phyloP scores from a whole-genome alignment of 192 early-diverging fungal genomes.

The Geranomyces variabilis region DNA sequence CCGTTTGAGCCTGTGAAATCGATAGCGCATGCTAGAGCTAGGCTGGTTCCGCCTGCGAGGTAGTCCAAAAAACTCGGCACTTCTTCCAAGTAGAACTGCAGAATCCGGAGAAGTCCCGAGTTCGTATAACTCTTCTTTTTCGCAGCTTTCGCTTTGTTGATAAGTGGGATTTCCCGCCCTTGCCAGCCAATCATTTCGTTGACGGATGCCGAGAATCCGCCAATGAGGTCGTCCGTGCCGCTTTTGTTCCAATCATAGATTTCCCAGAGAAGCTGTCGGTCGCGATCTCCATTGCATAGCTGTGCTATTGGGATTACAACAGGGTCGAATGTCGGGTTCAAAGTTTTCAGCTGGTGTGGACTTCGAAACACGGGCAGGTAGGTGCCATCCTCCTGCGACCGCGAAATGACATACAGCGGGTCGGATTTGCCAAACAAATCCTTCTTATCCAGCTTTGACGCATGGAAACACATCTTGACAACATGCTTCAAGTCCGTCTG shows the following conservation, averaged over 20 bases:
- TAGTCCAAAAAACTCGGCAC: conserved; percentile 55
- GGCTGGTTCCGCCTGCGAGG: conserved; percentile 49
- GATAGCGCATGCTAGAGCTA: conserved; percentile 53
- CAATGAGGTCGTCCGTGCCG: conserved; percentile 20
- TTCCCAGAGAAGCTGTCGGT: conserved; percentile 26
- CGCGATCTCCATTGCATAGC: conserved; percentile 26
- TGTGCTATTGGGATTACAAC: conserved; percentile 2
- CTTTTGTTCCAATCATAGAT: conserved; percentile 20
- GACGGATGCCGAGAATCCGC: conserved; percentile 18
- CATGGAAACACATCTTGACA: conserved; percentile 35
- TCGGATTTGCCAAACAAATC: conserved; percentile 43
- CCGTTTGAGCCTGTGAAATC: conserved; percentile 64
- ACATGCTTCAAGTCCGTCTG: conserved; percentile 36
- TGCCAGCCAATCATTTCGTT: conserved; percentile 1
- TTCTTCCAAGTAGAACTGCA: conserved; percentile 32
- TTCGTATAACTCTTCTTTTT: conserved; percentile 35
- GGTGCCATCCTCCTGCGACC: conserved; percentile 22
- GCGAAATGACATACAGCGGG: conserved; percentile 17
- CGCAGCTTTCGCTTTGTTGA: conserved; percentile 2
- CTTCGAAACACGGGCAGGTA: conserved; percentile 43
- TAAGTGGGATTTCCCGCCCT: conserved; percentile 39
- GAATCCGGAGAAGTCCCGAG: conserved; percentile 19
- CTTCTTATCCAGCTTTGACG: conserved; percentile 31
- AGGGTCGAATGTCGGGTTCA: conserved; percentile 27
- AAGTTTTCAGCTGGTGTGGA: conserved; percentile 40